Base-by-base conservation (phyloP, 1,139 yeast genomes). In the Kurtzmaniella quercitrusa region DNA sequence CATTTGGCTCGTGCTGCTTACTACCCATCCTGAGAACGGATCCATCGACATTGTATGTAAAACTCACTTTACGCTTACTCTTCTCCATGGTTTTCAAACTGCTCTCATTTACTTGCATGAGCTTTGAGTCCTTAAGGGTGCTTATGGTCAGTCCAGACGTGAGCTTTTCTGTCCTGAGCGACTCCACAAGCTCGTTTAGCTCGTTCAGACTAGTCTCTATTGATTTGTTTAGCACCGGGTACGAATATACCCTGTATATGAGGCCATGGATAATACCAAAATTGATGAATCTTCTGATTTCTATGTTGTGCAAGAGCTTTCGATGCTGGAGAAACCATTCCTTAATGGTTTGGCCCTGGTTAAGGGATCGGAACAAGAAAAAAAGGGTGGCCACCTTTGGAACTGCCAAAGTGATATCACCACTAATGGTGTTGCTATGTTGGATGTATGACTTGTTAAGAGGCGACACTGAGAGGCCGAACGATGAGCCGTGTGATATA, bases 221-320 rank as follows among this genome's bases (percentile, higher is more conserved):
- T 23, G 69, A 66, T 46, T 63, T 63, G 48, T 62, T 69, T 48
- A 73, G 62, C 2, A 89, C 66, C 0, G 98, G 97, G 57, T 81
- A 88, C 11, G 89, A 71, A 48, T 86, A 77, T 1, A 90, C 87
- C 42, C 98, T 66, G 59, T 90, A 90, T 15, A 94, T 83, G 7
- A 94, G 60, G 1, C 95, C 90, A 49, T 89, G 77, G 34, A 89
- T 69, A 2, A 89, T 75, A 0, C 98, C 99, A 69, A 91, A 94
- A 24, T 90, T 82, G 14, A 93, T 71, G 55, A 94, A 88, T 41
- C 96, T 67, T 48, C 98, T 70, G 2, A 93, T 71, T 60, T 94
- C 98, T 37, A 94, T 79, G 52, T 80, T 77, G 16, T 55, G 65
- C 25, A 94, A 65, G 8, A 70, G 64, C 40, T 77, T 75, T 36